Conservation (phyloP, 2,329 filamentous ascomycete genomes). For the Botrytis sinoallii region DNA sequence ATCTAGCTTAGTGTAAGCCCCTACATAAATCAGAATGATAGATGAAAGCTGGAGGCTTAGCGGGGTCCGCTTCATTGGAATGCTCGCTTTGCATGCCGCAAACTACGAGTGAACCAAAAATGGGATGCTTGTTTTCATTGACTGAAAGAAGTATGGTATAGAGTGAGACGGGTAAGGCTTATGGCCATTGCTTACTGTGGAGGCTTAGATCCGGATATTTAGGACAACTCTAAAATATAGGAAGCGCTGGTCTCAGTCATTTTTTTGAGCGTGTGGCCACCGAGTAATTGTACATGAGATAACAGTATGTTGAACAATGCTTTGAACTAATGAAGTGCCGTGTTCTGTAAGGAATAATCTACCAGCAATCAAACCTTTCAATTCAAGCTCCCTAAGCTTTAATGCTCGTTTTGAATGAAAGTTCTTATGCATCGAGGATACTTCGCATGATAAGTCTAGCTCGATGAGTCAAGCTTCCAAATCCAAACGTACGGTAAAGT, state of each 20-base stretch:
- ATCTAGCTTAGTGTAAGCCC: neutral
- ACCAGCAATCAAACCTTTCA: neutral
- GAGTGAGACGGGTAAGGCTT: neutral
- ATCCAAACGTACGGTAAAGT: neutral
- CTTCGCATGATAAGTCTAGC: neutral
- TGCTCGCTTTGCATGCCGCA: neutral
- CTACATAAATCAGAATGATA: neutral
- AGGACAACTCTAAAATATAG: neutral
- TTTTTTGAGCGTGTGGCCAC: neutral
- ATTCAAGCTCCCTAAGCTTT: neutral
- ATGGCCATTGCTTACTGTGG: neutral
- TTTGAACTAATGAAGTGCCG: neutral
- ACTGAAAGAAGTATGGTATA: neutral
- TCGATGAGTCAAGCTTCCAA: neutral
- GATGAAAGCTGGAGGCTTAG: neutral
- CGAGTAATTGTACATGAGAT: neutral
- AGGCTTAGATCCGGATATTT: too few species aligned
- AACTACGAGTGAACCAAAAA: neutral
- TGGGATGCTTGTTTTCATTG: neutral
- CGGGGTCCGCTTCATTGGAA: neutral
- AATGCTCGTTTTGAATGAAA: neutral
- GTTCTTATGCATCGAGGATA: neutral
- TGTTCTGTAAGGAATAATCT: neutral
- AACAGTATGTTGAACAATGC: neutral
- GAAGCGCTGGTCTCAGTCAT: neutral